Evolutionary conservation across 331 rosid species (phyloP), one percentile per base, ranked within the genome.

Genomic region (Stylosanthes scabra): DNA sequence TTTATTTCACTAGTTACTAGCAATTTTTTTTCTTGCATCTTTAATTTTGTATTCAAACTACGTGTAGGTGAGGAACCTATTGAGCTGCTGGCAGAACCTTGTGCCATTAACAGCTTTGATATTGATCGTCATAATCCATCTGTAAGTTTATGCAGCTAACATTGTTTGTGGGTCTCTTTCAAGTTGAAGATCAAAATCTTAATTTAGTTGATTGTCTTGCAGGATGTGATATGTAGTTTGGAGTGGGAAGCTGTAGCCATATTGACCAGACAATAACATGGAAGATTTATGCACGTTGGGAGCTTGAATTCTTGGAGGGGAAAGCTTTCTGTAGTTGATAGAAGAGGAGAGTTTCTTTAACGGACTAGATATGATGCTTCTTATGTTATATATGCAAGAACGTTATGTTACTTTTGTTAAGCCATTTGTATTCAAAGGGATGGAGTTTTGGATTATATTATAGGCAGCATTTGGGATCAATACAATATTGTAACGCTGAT

Each of bases 191-290:
- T 76, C 8, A 39, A 9, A 68, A 15, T 81, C 66, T 62, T 59
- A 77, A 51, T 59, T 68, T 59, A 49, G 7, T 69, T 10, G 45
- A 75, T 70, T 65, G 76, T 65, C 73, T 45, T 60, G 76, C 93
- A 94, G 97, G 97, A 94, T 70, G 90, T 94, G 67, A 88, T 94
- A 66, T 91, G 96, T 72, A 80, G 93, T 74, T 78, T 94, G 84
- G 99, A 91, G 77, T 91, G 99, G 99, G 99, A 94, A 83, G 87
- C 99, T 39, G 80, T 94, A 14, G 93, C 90, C 71, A 85, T 93
- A 77, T 71, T 91, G 76, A 83, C 90, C 52, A 85, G 97, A 77
- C 71, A 84, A 57, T 86, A 69, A 81, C 59, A 70, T 70, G 64
- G 16, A 58, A 11, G 28, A 45, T 44, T 31, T 7, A 42, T 31